Conservation (phyloP, 2,329 filamentous ascomycete genomes). For the Aspergillus quadrilineatus region DNA sequence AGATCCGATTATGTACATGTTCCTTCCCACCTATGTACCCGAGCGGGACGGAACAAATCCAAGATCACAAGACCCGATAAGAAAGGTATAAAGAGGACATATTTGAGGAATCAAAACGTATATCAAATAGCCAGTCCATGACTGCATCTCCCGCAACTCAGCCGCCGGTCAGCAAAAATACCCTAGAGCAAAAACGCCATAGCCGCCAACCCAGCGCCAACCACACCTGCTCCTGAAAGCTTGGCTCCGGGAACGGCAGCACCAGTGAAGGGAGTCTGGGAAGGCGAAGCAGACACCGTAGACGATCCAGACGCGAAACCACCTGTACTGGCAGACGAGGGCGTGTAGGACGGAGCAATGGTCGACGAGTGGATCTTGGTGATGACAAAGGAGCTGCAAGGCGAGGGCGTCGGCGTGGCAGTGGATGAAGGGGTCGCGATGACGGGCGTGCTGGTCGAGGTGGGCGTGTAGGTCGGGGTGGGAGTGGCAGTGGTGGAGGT, state of each 20-base stretch:
- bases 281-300: constrained; percentile 2
- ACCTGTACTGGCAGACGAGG: background rate
- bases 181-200: constrained; percentile 33
- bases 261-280: constrained; percentile 20
- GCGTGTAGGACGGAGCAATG: background rate
- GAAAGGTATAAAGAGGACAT: background rate
- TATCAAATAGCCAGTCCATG: too few relatives aligned
- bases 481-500: constrained; percentile 19
- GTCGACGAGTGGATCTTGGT: background rate
- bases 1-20: background rate
- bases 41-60: background rate
- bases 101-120: background rate
- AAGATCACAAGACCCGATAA: background rate
- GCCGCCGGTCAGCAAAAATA: too few relatives aligned
- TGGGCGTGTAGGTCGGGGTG: constrained; percentile 8
- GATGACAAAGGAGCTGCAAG: constrained; percentile 8
- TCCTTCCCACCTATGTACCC: background rate
- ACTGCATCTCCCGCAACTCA: too few relatives aligned
- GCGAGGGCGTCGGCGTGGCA: background rate
- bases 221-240: constrained; percentile 28
- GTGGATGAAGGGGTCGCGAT: background rate
- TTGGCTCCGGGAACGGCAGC: constrained; percentile 24
- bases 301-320: constrained; percentile 1
- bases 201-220: constrained; percentile 32
- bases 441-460: constrained; percentile 16